Base-by-base conservation (phyloP, 176 grass and related monocot species). In the Aegilops sharonensis region DNA sequence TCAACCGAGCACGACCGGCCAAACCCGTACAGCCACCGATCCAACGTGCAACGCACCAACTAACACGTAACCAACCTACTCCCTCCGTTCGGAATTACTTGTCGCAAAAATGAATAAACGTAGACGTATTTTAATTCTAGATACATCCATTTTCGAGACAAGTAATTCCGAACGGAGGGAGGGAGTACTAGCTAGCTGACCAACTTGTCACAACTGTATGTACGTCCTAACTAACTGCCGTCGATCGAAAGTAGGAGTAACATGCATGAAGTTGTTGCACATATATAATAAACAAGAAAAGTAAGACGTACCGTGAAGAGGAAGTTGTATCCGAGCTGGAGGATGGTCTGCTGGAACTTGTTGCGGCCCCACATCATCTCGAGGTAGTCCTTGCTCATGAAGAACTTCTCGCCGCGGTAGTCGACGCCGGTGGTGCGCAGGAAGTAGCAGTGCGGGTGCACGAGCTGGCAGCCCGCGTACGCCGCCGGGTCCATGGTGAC, bases 331-430 rank as follows among this genome's bases (percentile, higher is more conserved):
- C 95, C 95, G 17, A 95, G 90, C 86, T 93, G 75, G 4, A 98
- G 86, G 42, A 98, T 48, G n/a, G 90, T 89, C 70, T 92, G 93
- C 89, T 95, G 95, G 74, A 98, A 95, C 11, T 85, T 50, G 84
- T 95, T 93, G 9, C 93, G 69, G 0, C 88, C 91, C 95, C 95
- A 98, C 93, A 98, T 95, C 95, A 98, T 95, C 68, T 98, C 88
- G 2, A 98, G 81, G 88, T 98, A 98, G 78, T 95, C 95, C 85
- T 92, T 90, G 77, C 87, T 91, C 93, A 95, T 98, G 95, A 95
- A 98, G 63, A 83, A 72, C 86, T 98, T 95, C 91, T 98, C 93
- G 15, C 84, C 82, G 0, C 85, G 60, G 93, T 86, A 98, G 77
- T 98, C 92, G 12, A 90, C 81, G 27, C 88, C 95, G 10, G 79